phyloP scores from a whole-genome alignment of 768 basidiomycete genomes.

The Hirschioporus abietinus region DNA sequence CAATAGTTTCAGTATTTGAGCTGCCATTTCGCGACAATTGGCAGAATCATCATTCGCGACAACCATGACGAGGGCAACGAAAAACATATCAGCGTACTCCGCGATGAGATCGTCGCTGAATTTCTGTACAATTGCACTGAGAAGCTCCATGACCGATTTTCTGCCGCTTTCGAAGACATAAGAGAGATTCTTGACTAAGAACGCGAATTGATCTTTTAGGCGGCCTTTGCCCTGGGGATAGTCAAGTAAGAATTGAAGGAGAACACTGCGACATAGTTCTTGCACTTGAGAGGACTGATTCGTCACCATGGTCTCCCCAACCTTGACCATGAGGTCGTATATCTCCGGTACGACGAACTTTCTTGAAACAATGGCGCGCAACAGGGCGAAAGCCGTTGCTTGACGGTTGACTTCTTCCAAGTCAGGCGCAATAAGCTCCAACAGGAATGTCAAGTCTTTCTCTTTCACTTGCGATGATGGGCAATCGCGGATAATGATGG shows the following conservation, averaged over 20 bases:
- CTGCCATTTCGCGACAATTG: constrained; percentile 86
- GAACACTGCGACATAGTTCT: constrained; percentile 81
- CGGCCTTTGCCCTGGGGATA: constrained; percentile 96
- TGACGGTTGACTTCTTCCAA: constrained; percentile 87
- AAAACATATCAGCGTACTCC: constrained; percentile 85
- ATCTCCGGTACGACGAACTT: constrained; percentile 94
- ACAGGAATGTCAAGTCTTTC: constrained; percentile 79
- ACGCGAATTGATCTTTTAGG: constrained; percentile 81
- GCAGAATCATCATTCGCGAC: constrained; percentile 91
- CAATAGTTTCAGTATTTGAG: constrained; percentile 73
- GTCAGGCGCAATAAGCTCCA: constrained; percentile 84
- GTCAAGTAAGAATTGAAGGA: constrained; percentile 92
- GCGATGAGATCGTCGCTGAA: constrained; percentile 68
- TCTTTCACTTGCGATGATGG: constrained; percentile 79
- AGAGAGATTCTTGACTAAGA: constrained; percentile 87
- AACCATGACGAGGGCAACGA: constrained; percentile 87
- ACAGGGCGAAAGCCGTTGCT: constrained; percentile 77
- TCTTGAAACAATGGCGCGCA: constrained; percentile 85
- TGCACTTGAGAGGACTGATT: constrained; percentile 89
- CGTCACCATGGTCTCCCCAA: constrained; percentile 89
- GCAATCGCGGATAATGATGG: constrained; percentile 86
- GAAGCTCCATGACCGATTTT: constrained; percentile 88
- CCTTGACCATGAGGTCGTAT: constrained; percentile 93
- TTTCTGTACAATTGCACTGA: constrained; percentile 79
- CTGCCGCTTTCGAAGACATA: constrained; percentile 90